These are phyloP conservation scores for Dictyostelium citrinum DNA, from an alignment of 78 protist genomes.

Conservation along the genomic window DNA sequence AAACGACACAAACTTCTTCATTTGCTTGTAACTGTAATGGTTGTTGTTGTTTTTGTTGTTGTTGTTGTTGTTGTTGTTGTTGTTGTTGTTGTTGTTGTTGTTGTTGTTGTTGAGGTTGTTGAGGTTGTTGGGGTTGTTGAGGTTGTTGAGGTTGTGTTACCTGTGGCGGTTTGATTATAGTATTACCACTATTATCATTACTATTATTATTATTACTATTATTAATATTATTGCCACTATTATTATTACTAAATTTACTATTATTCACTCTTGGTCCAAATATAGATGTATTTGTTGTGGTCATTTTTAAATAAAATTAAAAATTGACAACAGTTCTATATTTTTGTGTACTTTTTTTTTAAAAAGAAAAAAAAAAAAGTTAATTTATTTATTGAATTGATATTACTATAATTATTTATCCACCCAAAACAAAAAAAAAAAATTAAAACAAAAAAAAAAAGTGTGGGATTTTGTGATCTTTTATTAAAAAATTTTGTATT, in stretches of 20 bases:
- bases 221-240: background rate
- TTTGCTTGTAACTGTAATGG: background rate
- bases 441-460: background rate
- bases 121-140: too few species aligned
- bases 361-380: background rate
- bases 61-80: background rate
- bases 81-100: background rate
- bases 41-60: background rate
- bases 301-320: background rate
- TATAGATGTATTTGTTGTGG: background rate
- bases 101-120: too few species aligned
- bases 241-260: background rate
- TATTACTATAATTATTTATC: background rate
- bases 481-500: background rate
- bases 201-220: background rate
- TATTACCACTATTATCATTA: background rate
- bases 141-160: too few species aligned
- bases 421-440: background rate
- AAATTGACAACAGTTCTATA: background rate
- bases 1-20: constrained; percentile 9
- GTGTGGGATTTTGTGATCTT: background rate
- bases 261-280: background rate
- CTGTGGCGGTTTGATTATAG: background rate
- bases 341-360: background rate
- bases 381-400: too few species aligned